Base-by-base conservation (phyloP, 164 flowering plant genomes). In the Annona cherimola region DNA sequence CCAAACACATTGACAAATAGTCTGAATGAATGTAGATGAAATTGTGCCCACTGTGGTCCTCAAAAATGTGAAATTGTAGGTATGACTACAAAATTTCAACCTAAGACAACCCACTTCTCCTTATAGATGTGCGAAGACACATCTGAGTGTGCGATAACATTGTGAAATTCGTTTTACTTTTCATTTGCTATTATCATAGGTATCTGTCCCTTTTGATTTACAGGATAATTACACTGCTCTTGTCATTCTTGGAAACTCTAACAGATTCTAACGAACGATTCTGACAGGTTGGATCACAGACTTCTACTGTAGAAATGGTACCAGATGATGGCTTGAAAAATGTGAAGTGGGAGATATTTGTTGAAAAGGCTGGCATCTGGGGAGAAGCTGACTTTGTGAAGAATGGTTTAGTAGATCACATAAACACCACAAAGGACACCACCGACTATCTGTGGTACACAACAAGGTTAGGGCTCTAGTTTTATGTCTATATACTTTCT, bases 371-470 rank as follows among this genome's bases (percentile, higher is more conserved):
- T 63, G 96, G 98, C 64, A 79, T 91, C 16, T 91, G 97, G 98
- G 96, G 83, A 73, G 75, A 77, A 54, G 84, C 94, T 61, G 96
- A 93, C 78, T 90, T 95, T 73, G 73, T 77, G 42, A 83, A 66
- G 67, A 85, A 81, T 71, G 89, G 86, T 65, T 82, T 96, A 79
- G 95, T 91, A 5, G 99, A 96, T 82, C 96, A 91, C 72, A 84
- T 96, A 63, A 93, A 96, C 74, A 88, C 98, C 61, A 93, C 99
- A 14, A 93, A 88, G 82, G 94, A 90, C 77, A 83, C 94, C 26
- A 93, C 99, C 46, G 99, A 96, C 76, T 96, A 96, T 79, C 89
- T 96, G 7, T 96, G 99, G 99, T 84, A 89, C 45, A 90, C 92
- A 65, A 90, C 94, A 76, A 93, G 99, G 99, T 96, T 71, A 50